Evolutionary conservation across 768 basidiomycete genomes (phyloP).

Genomic region (Heimioporus sp.): DNA sequence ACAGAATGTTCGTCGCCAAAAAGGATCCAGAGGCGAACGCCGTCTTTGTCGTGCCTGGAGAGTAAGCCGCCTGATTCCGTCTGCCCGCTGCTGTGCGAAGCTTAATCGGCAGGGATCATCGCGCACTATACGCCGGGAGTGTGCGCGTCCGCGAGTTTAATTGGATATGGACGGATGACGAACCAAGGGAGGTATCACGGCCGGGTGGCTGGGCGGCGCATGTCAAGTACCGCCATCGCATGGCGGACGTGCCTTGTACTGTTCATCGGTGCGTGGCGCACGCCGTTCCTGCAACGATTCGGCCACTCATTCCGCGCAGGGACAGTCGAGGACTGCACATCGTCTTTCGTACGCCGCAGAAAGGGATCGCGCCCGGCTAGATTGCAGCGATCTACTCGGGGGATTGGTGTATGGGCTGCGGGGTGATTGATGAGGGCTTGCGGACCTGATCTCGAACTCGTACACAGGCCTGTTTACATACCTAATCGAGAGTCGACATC

Average conservation of each 20-base stretch:
- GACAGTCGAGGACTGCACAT: conserved; percentile 36
- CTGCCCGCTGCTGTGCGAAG: background rate
- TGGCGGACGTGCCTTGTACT: conserved; percentile 51
- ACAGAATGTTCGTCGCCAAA: conserved; percentile 66
- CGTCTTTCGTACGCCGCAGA: conserved; percentile 55
- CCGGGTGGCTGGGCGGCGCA: conserved; percentile 45
- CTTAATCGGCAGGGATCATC: conserved; percentile 49
- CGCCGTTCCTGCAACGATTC: background rate
- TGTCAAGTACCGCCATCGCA: conserved; percentile 71
- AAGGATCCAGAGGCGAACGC: conserved; percentile 66
- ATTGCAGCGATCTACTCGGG: conserved; percentile 71
- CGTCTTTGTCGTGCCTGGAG: conserved; percentile 74
- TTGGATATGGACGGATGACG: conserved; percentile 75
- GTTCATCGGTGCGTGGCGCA: conserved; percentile 44
- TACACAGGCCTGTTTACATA: background rate
- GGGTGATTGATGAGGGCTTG: conserved; percentile 47
- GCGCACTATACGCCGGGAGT: conserved; percentile 44
- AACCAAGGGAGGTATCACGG: conserved; percentile 45
- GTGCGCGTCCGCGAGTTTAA: conserved; percentile 50
- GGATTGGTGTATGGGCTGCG: conserved; percentile 84
- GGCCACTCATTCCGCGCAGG: conserved; percentile 14
- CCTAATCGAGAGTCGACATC: too few species aligned
- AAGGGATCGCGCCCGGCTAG: conserved; percentile 78
- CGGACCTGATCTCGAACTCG: conserved; percentile 2
- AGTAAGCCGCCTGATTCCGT: conserved; percentile 40